These are phyloP conservation scores for Vairimorpha necatrix DNA, from an alignment of 371 early-diverging fungal species.

Conservation along the genomic window DNA sequence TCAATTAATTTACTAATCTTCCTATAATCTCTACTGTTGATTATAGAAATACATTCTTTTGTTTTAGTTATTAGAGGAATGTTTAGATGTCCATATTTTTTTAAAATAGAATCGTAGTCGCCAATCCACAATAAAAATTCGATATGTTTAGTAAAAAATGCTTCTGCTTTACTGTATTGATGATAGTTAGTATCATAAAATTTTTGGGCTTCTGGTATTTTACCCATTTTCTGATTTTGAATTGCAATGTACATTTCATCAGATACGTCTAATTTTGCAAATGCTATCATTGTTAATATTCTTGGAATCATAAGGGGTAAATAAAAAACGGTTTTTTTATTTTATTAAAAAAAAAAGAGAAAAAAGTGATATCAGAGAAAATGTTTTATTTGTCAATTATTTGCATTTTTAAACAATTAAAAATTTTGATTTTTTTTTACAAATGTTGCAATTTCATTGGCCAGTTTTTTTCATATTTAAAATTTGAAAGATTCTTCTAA, in stretches of 20 bases:
- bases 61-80: constrained; percentile 1
- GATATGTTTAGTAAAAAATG: constrained; percentile 18
- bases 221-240: constrained; percentile 11
- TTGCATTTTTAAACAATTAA: not conserved
- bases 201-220: constrained; percentile 15
- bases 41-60: not conserved
- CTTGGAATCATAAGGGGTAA: not conserved
- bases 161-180: constrained; percentile 4
- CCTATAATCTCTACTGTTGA: not conserved
- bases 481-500: too few species aligned
- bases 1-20: constrained; percentile 13
- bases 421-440: not conserved
- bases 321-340: not conserved
- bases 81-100: constrained; percentile 21
- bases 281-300: not conserved
- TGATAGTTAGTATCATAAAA: constrained; percentile 4
- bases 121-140: constrained; percentile 30
- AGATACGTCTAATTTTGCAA: constrained; percentile 2
- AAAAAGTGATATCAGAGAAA: too few species aligned
- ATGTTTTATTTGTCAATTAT: not conserved
- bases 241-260: constrained; percentile 6
- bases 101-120: constrained; percentile 18
- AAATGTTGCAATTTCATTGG: not conserved
- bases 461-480: too few species aligned
- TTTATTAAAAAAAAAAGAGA: not conserved